Conservation (phyloP, 2,329 filamentous ascomycete genomes). For the Lecanicillium sp. region DNA sequence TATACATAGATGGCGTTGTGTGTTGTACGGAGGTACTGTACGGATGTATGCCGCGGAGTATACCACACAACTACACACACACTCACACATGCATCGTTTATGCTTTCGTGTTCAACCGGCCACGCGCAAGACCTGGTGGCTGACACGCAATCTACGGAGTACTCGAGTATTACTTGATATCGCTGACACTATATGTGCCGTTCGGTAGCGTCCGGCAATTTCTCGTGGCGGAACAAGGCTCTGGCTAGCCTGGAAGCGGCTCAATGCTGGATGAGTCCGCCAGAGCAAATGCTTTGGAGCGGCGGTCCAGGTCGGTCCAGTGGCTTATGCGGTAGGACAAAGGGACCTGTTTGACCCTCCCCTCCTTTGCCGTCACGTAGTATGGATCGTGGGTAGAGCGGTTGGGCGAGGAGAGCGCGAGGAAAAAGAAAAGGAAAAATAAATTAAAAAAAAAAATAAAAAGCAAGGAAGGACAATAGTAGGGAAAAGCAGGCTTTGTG, state of each 20-base stretch:
- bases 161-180: background rate
- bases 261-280: no score
- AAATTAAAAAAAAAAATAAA: background rate
- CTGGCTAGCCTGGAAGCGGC: no score
- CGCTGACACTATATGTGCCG: background rate
- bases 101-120: no score
- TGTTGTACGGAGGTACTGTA: no score
- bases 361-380: background rate
- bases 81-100: no score
- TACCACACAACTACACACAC: no score
- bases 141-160: no score
- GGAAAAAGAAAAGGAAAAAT: background rate
- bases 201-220: conserved; percentile 2
- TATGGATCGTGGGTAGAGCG: conserved; percentile 3
- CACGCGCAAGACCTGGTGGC: no score
- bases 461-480: background rate
- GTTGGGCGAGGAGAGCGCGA: conserved; percentile 7
- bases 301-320: background rate
- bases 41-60: no score
- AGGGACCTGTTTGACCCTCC: background rate
- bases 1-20: no score
- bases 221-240: conserved; percentile 6
- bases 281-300: background rate
- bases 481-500: background rate
- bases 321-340: conserved; percentile 8